These are phyloP conservation scores for Auricularia sp. DNA, from an alignment of 768 basidiomycete genomes.

Conservation along the genomic window DNA sequence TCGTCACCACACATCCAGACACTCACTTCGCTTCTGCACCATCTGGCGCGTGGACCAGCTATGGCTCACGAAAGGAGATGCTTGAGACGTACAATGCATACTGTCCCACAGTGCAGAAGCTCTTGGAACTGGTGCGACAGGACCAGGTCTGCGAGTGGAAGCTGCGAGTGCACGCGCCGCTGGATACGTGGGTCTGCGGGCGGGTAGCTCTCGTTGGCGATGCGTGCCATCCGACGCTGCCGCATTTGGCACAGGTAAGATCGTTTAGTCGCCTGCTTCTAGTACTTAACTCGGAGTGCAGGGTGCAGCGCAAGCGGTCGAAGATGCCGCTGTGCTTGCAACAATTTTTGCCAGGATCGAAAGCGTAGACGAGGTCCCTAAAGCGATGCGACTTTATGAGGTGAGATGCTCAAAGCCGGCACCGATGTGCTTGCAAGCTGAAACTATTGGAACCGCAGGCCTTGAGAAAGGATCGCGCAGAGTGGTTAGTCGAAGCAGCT, in stretches of 20 bases:
- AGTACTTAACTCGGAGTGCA: slow-evolving; percentile 9
- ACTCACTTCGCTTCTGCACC: slow-evolving; percentile 24
- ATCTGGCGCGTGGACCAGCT: slow-evolving; percentile 26
- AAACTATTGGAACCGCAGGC: neutral
- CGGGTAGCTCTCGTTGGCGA: slow-evolving; percentile 27
- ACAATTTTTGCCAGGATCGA: slow-evolving; percentile 15
- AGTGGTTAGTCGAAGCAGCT: neutral
- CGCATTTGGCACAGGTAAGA: slow-evolving; percentile 19
- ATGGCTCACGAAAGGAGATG: slow-evolving; percentile 26
- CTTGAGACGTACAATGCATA: slow-evolving; percentile 25
- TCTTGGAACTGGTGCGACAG: slow-evolving; percentile 26
- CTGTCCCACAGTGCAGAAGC: slow-evolving; percentile 25
- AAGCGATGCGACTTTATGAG: neutral
- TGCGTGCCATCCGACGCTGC: slow-evolving; percentile 28
- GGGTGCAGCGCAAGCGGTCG: slow-evolving; percentile 33
- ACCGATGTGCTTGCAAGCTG: neutral
- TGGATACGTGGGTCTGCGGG: slow-evolving; percentile 29
- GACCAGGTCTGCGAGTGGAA: slow-evolving; percentile 32
- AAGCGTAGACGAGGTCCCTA: neutral
- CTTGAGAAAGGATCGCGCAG: neutral
- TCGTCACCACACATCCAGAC: slow-evolving; percentile 30
- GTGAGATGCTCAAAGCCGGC: neutral
- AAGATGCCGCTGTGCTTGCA: slow-evolving; percentile 30
- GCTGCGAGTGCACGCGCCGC: slow-evolving; percentile 27
- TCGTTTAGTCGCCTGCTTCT: neutral